Base-by-base conservation (phyloP, 116 monocot species). In the Iris pallida region DNA sequence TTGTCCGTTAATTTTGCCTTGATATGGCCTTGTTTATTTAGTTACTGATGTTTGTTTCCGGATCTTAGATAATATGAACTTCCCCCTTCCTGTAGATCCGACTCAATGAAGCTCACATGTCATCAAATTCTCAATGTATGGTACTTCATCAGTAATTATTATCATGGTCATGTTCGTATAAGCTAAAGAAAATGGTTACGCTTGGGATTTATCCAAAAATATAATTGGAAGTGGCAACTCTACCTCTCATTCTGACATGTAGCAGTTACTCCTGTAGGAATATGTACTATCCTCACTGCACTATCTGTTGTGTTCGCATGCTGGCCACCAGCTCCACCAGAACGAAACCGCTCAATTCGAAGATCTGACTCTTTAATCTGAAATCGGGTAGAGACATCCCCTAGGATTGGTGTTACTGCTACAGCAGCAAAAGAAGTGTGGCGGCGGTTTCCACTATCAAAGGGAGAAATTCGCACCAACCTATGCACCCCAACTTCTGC, bases 181-280 rank as follows among this genome's bases (percentile, higher is more conserved):
- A 11, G 52, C 52, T 11, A 11, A 52, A 52, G 12, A 11, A 52
- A 8, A 52, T 52, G 14, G 52, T 52, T 52, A 52, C 4, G 12
- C 52, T 11, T 52, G 14, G 8, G 14, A 14, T 14, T 11, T 14
- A 52, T 52, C 52, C 14, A 11, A 11, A 11, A 11, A 11, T 14
- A 52, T 52, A 52, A 52, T 52, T 52, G 52, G 4, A 52, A 11
- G 8, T 52, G 52, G 52, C 14, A 65, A 7, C 15, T 45, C 45
- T 80, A 90, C 97, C 97, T 89, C 88, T 97, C 92, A 76, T 92
- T 97, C 71, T 97, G 97, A 73, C 92, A 92, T 44, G 92, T 97
- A 47, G 97, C 97, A 57, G 85, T 58, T 66, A 90, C 72, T 48
- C 97, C 97, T 65, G 97, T 92, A 16, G 97, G 97, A 71, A 97